Evolutionary conservation across 2,329 filamentous ascomycete genomes (phyloP).

Genomic region (Triangularia verruculosa): DNA sequence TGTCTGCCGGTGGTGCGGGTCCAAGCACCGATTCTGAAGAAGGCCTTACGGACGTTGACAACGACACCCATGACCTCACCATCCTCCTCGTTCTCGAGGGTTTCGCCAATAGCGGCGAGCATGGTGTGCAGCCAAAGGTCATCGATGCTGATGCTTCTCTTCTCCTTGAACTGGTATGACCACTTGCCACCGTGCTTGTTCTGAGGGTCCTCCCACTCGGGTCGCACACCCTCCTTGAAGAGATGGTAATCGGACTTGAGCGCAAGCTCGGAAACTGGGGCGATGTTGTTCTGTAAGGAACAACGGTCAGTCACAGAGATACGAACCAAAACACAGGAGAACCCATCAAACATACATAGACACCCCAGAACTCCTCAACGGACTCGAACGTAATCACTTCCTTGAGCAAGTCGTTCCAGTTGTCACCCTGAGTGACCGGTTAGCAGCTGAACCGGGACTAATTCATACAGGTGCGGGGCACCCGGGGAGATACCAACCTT

Average conservation of each 20-base stretch:
- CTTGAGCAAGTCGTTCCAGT: slow-evolving; percentile 98
- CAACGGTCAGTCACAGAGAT: slow-evolving; percentile 20
- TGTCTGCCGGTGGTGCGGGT: slow-evolving; percentile 89
- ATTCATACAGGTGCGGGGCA: not conserved
- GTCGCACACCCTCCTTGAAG: slow-evolving; percentile 95
- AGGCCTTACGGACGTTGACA: slow-evolving; percentile 96
- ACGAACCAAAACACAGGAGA: not conserved
- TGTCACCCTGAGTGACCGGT: slow-evolving; percentile 68
- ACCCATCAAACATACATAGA: slow-evolving; percentile 70
- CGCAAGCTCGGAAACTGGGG: slow-evolving; percentile 88
- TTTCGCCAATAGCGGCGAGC: slow-evolving; percentile 95
- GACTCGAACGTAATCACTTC: slow-evolving; percentile 98
- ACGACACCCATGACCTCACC: slow-evolving; percentile 99
- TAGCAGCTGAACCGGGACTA: slow-evolving; percentile 5
- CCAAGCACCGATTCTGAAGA: slow-evolving; percentile 97
- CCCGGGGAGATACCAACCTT: slow-evolving; percentile 59
- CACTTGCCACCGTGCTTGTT: slow-evolving; percentile 99
- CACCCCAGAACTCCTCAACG: slow-evolving; percentile 99
- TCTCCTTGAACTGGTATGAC: slow-evolving; percentile 98
- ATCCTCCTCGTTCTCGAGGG: slow-evolving; percentile 88
- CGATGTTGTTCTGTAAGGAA: slow-evolving; percentile 87
- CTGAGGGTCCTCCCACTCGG: slow-evolving; percentile 97
- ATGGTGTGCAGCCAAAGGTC: slow-evolving; percentile 96
- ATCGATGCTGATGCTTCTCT: slow-evolving; percentile 87
- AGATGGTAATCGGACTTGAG: slow-evolving; percentile 99